These are phyloP conservation scores for Pholiota molesta DNA, from an alignment of 768 basidiomycete genomes.

Conservation along the genomic window DNA sequence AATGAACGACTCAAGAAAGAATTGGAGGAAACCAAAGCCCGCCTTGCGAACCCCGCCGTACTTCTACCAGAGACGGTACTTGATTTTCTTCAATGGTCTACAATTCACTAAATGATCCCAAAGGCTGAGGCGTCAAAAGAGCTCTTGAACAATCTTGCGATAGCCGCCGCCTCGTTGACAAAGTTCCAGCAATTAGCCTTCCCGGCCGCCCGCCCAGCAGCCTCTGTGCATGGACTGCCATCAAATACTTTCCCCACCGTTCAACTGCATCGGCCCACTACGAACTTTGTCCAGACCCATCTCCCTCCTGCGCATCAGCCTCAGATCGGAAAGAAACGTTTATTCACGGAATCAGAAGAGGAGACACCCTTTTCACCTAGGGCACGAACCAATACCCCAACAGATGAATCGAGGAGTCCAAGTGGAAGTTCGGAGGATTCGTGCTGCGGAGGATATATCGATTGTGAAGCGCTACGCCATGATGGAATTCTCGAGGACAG, in stretches of 20 bases:
- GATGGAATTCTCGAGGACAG: conserved; percentile 34
- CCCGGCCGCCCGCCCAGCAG: conserved; percentile 24
- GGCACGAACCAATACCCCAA: conserved; percentile 11
- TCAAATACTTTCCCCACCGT: not conserved
- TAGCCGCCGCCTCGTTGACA: conserved; percentile 50
- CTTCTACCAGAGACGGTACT: conserved; percentile 36
- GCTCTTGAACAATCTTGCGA: conserved; percentile 49
- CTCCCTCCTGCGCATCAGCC: not conserved
- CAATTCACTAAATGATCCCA: conserved; percentile 13
- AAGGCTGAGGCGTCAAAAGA: conserved; percentile 58
- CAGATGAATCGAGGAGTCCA: conserved; percentile 20
- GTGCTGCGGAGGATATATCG: conserved; percentile 54
- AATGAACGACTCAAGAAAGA: conserved; percentile 53
- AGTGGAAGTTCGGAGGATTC: conserved; percentile 25
- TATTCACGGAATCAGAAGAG: conserved; percentile 32
- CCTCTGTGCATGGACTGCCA: not conserved
- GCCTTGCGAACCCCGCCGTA: conserved; percentile 33
- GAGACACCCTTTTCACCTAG: conserved; percentile 24
- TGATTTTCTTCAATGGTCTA: not conserved
- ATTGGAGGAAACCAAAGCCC: conserved; percentile 45
- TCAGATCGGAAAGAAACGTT: conserved; percentile 29
- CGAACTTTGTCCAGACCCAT: not conserved
- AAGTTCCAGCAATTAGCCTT: conserved; percentile 56
- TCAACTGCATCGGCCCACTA: not conserved
- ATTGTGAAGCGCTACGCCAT: conserved; percentile 45